Base-by-base conservation (phyloP, 2,329 filamentous ascomycete species). In the Verticillium nonalfalfae region DNA sequence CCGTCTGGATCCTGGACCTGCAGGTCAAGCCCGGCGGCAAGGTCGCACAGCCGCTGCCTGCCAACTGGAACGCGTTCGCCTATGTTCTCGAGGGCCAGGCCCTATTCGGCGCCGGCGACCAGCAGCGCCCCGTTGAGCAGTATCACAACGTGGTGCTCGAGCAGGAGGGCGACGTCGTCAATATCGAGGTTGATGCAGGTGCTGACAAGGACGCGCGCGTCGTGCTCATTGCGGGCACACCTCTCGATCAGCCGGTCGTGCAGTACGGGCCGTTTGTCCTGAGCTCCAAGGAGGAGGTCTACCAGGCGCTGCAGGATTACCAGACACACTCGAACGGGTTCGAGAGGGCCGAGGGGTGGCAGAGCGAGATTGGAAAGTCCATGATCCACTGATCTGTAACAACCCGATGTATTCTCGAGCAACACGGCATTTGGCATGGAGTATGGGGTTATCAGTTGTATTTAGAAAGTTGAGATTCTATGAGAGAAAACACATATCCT, bases 1-100 rank as follows among this genome's bases (percentile, higher is more conserved):
- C 95, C 0, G 93, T 98, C n/a, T 98, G 94, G 94, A 82, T 97
- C 64, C 81, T 98, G 55, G 94, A 98, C 72, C 80, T 97, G 59
- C 87, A 85, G 21, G 85, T 98, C 59, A 78, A 86, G 69, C 93
- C 93, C 0, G 94, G 94, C 59, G 93, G 91, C 56, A 85, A 81
- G 62, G 79, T 98, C 66, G 81, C 80, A 26, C 94, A 98, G 78
- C 75, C 84, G 5, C 72, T 98, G 2, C 94, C 94, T 0, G 77
- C 81, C 64, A 89, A 87, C 34, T 98, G 93, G 91, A 97, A 96
- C 73, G 87, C 91, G 1, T 98, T 98, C 70, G 88, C 89, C 15
- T 98, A 97, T 74, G 89, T 86, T 3, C 80, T 98, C n/a, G 81
- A 87, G 62, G 94, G 94, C 26, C 85, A 82, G 7, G 87, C 86